A percentile compares a stretch with the other conserved stretches of the same genome.
phyloP scores from a whole-genome alignment of 305 asterid genomes.

The Solanum hybrid region DNA sequence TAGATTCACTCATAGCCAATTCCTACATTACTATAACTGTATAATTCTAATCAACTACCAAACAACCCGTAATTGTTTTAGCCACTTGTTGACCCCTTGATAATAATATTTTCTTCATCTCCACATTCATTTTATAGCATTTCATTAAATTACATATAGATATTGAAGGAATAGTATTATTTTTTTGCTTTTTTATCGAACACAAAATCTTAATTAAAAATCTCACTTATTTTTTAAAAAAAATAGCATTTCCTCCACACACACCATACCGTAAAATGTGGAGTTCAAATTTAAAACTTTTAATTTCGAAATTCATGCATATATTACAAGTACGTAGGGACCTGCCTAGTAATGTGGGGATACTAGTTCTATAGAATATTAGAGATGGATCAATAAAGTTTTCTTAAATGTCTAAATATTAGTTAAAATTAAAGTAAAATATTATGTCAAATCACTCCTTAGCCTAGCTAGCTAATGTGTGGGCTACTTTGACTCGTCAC shows the following conservation, averaged over 20 bases:
- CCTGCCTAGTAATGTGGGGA: not conserved
- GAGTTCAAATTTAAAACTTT: not conserved
- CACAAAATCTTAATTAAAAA: too few relatives aligned
- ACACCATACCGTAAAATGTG: not conserved
- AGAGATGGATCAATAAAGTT: not conserved
- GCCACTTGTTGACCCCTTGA: conserved; percentile 39
- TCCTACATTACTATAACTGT: too few relatives aligned
- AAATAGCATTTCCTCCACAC: not conserved
- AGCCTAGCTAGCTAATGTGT: too few relatives aligned
- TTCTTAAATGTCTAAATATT: not conserved
- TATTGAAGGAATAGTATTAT: too few relatives aligned
- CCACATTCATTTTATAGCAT: not conserved
- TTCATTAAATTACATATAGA: too few relatives aligned
- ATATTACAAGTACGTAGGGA: not conserved
- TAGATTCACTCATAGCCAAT: not conserved
- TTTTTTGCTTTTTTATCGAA: not conserved
- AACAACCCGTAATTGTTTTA: not conserved
- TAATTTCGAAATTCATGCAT: not conserved
- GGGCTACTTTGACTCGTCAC: too few relatives aligned
- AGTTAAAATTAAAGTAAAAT: too few relatives aligned
- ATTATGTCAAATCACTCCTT: too few relatives aligned
- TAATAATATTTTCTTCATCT: not conserved
- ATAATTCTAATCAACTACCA: not conserved
- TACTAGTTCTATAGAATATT: not conserved
- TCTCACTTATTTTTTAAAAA: too few relatives aligned